Evolutionary conservation across 148 eudicot genomes (phyloP).

Genomic region (Rhododendron ovatum): DNA sequence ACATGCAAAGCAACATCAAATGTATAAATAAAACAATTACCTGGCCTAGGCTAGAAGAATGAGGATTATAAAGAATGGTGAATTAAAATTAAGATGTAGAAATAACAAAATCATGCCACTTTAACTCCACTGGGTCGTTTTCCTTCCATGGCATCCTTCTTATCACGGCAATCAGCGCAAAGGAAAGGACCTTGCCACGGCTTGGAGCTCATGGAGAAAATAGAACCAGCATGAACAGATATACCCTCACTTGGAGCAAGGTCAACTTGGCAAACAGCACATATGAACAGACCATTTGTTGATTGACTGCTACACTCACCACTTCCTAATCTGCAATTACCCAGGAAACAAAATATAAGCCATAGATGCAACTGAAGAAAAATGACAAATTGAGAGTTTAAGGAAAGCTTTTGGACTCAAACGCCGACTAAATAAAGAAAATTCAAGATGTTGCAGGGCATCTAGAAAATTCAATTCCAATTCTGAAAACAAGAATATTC

Average conservation of each 20-base stretch:
- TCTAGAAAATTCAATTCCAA: background rate
- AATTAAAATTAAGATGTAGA: background rate
- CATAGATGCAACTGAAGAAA: background rate
- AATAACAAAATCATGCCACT: conserved; percentile 32
- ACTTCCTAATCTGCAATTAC: conserved; percentile 57
- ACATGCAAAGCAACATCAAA: conserved; percentile 4
- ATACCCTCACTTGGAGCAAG: conserved; percentile 77
- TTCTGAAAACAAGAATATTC: background rate
- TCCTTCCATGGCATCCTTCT: conserved; percentile 98
- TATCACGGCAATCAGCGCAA: conserved; percentile 64
- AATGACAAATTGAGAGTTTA: background rate
- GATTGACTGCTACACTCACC: conserved; percentile 41
- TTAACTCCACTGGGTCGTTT: conserved; percentile 82
- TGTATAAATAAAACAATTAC: background rate
- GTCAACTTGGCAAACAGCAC: conserved; percentile 77
- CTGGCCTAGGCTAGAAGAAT: conserved; percentile 5
- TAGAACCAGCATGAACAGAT: conserved; percentile 87
- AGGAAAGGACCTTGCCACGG: conserved; percentile 97
- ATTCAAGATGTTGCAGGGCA: background rate
- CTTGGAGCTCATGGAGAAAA: conserved; percentile 73
- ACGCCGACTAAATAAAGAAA: background rate
- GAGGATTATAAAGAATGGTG: conserved; percentile 4
- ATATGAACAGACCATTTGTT: conserved; percentile 49
- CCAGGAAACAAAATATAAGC: background rate
- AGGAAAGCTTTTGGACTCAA: background rate